A percentile compares a stretch with the other conserved stretches of the same genome.
phyloP scores from a whole-genome alignment of 2,329 filamentous ascomycete genomes.

The Elsinoe perseae region DNA sequence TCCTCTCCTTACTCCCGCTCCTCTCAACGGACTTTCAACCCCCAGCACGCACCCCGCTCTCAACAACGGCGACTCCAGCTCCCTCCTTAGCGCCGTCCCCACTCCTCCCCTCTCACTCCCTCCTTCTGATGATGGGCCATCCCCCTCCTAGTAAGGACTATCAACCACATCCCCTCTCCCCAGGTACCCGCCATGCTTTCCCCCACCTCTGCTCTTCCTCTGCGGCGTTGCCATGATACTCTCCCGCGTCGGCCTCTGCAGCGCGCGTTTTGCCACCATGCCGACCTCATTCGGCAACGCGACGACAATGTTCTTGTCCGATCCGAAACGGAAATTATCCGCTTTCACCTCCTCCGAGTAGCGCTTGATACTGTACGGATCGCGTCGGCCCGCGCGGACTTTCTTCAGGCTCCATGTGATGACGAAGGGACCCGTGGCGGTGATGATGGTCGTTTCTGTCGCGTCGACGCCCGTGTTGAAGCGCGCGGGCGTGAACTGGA shows the following conservation, averaged over 20 bases:
- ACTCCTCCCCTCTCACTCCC: not conserved
- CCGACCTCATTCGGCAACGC: conserved; percentile 95
- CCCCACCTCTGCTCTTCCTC: conserved; percentile 24
- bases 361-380: conserved; percentile 92
- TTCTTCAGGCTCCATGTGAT: conserved; percentile 95
- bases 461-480: conserved; percentile 84
- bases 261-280: conserved; percentile 81
- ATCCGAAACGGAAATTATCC: conserved; percentile 96
- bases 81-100: not conserved
- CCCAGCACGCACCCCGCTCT: not conserved
- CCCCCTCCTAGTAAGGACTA: conserved; percentile 46
- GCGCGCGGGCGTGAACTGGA: conserved; percentile 82
- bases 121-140: not conserved
- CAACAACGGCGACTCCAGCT: not conserved
- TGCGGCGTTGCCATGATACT: conserved; percentile 61
- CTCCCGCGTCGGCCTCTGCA: conserved; percentile 84
- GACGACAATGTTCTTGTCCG: conserved; percentile 96
- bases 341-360: conserved; percentile 94
- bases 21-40: not conserved
- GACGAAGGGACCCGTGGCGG: conserved; percentile 91
- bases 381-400: conserved; percentile 69
- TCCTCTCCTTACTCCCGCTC: not conserved
- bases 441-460: conserved; percentile 86
- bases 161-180: conserved; percentile 79
- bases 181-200: conserved; percentile 55